Percentiles rank a stretch among this genome's conserved stretches.
Conservation (phyloP, 768 basidiomycete genomes). For the Trametes elegans region DNA sequence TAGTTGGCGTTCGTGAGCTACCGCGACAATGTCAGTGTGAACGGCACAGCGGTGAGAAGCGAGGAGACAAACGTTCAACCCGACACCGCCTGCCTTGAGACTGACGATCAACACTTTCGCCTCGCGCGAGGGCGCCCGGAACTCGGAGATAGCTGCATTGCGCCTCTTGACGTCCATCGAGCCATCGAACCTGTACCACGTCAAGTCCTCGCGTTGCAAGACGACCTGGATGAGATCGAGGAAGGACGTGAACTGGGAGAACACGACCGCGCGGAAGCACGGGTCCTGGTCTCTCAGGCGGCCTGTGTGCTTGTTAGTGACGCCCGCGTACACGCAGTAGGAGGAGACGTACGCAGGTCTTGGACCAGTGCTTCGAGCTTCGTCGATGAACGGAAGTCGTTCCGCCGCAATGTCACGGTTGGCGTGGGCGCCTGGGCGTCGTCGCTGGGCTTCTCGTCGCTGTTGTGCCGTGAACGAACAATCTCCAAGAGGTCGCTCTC, state of each 20-base stretch:
- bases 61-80: constrained; percentile 62
- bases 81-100: constrained; percentile 90
- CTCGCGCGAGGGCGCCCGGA: constrained; percentile 64
- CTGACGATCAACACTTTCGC: constrained; percentile 79
- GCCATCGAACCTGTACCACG: constrained; percentile 85
- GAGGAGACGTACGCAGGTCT: constrained; percentile 54
- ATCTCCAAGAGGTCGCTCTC: constrained; percentile 65
- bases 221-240: constrained; percentile 75
- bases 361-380: constrained; percentile 83
- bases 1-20: constrained; percentile 79
- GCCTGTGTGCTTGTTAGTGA: constrained; percentile 35
- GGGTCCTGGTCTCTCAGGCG: constrained; percentile 70
- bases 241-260: constrained; percentile 89
- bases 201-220: constrained; percentile 65
- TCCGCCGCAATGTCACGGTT: constrained; percentile 62
- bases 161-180: constrained; percentile 87
- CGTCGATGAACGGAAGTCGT: constrained; percentile 87
- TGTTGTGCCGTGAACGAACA: constrained; percentile 39
- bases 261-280: constrained; percentile 79
- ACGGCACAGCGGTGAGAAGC: background rate
- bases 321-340: background rate
- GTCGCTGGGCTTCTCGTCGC: constrained; percentile 21
- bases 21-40: constrained; percentile 1
- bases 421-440: constrained; percentile 36
- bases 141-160: constrained; percentile 70